Percentiles rank a stretch among this genome's conserved stretches.
phyloP scores from a whole-genome alignment of 352 stramenopile genomes.

The Pythium diclinum region DNA sequence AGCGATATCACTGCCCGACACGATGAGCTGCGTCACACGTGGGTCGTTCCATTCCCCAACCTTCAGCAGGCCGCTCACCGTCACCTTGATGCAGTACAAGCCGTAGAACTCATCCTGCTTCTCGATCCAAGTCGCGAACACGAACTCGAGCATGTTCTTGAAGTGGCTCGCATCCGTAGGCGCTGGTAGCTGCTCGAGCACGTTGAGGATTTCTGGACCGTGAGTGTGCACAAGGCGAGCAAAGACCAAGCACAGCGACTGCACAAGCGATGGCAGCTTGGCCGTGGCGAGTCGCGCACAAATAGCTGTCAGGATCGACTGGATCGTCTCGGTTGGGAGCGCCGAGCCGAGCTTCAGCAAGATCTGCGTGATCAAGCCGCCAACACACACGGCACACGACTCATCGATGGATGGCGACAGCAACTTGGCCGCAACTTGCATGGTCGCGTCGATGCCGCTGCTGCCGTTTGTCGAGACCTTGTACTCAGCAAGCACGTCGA shows the following conservation, averaged over 20 bases:
- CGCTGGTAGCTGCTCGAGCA: conserved; percentile 64
- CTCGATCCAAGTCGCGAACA: conserved; percentile 79
- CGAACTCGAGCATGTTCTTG: conserved; percentile 71
- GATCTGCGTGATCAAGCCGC: conserved; percentile 79
- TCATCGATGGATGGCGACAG: conserved; percentile 65
- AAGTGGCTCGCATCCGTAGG: conserved; percentile 17
- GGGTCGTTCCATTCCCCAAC: conserved; percentile 73
- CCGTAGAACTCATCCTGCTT: conserved; percentile 84
- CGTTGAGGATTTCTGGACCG: conserved; percentile 59
- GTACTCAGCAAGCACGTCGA: conserved; percentile 59
- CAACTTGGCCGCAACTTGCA: conserved; percentile 66
- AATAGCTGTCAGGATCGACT: conserved; percentile 74
- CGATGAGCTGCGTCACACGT: conserved; percentile 60
- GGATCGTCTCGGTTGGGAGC: conserved; percentile 59
- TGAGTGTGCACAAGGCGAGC: conserved; percentile 75
- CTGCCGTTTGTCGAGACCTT: conserved; percentile 32
- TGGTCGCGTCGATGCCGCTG: conserved; percentile 65
- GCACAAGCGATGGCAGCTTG: conserved; percentile 67
- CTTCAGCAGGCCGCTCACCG: conserved; percentile 69
- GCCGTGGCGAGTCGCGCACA: conserved; percentile 60
- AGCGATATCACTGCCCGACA: conserved; percentile 47
- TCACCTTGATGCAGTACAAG: conserved; percentile 83
- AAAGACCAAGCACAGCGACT: conserved; percentile 83
- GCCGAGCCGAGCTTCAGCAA: conserved; percentile 61
- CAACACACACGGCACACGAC: conserved; percentile 66